Evolutionary conservation across 2,329 filamentous ascomycete genomes (phyloP).

Genomic region (Gliomastix tumulicola): DNA sequence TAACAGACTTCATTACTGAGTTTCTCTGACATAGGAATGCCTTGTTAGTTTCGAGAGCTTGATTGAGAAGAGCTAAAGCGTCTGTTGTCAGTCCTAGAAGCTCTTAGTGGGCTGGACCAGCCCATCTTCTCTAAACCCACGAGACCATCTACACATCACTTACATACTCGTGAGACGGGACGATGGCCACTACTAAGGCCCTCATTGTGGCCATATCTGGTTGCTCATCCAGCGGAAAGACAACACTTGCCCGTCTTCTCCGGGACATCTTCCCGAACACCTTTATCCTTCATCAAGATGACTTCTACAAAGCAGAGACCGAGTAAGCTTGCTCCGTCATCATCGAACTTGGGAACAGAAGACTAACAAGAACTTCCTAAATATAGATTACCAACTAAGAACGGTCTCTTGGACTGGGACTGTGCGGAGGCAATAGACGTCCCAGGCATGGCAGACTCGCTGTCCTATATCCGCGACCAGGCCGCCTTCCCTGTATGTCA

Average conservation of each 20-base stretch:
- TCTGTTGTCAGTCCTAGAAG: no score
- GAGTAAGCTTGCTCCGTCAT: slow-evolving; percentile 39
- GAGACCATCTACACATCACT: no score
- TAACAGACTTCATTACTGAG: no score
- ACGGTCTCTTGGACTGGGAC: slow-evolving; percentile 82
- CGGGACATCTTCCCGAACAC: slow-evolving; percentile 71
- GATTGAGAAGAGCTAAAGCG: no score
- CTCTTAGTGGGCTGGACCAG: no score
- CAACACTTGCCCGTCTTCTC: slow-evolving; percentile 79
- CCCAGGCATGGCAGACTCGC: slow-evolving; percentile 55
- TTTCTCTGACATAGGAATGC: no score
- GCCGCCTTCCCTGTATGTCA: slow-evolving; percentile 56
- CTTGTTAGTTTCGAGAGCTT: no score
- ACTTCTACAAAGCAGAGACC: slow-evolving; percentile 82
- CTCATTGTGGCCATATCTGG: slow-evolving; percentile 79
- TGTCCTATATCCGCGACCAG: slow-evolving; percentile 62
- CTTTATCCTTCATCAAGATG: slow-evolving; percentile 90
- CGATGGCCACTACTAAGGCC: slow-evolving; percentile 34
- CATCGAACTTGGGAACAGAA: no score
- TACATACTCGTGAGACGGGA: no score
- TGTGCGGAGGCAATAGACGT: slow-evolving; percentile 75
- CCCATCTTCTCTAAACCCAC: no score
- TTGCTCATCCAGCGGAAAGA: slow-evolving; percentile 90
- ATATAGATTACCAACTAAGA: slow-evolving; percentile 43
- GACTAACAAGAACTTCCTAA: background rate